Conservation (phyloP, 805 yeast genomes). For the Candida germanica region DNA sequence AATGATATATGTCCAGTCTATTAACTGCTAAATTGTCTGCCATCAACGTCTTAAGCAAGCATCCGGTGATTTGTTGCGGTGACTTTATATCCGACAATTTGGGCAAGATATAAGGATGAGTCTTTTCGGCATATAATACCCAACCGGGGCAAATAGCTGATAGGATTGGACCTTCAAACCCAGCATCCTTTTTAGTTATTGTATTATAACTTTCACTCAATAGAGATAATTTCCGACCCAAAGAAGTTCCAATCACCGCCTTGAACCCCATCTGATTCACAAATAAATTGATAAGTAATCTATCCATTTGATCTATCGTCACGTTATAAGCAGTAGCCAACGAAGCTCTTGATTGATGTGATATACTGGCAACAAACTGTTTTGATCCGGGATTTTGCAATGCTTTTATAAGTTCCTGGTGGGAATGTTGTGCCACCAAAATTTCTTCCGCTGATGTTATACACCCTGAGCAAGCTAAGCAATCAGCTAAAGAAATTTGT, state of each 20-base stretch:
- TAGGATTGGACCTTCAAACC: slow-evolving; percentile 47
- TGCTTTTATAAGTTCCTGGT: slow-evolving; percentile 67
- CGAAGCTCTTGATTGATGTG: slow-evolving; percentile 85
- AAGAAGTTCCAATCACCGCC: slow-evolving; percentile 78
- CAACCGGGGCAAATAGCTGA: slow-evolving; percentile 92
- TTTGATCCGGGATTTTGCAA: slow-evolving; percentile 31
- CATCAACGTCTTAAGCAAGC: slow-evolving; percentile 56
- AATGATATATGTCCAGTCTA: slow-evolving; percentile 59
- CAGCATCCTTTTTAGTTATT: slow-evolving; percentile 40
- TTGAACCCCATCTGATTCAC: slow-evolving; percentile 60
- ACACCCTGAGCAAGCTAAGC: slow-evolving; percentile 96
- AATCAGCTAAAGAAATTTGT: slow-evolving; percentile 85
- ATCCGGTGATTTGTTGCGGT: slow-evolving; percentile 92
- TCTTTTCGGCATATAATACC: slow-evolving; percentile 93
- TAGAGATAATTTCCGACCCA: slow-evolving; percentile 71
- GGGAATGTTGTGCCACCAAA: slow-evolving; percentile 85
- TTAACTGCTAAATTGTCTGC: slow-evolving; percentile 26
- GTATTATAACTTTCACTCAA: slow-evolving; percentile 36
- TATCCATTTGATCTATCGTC: slow-evolving; percentile 56
- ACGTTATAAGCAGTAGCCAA: slow-evolving; percentile 65
- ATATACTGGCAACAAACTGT: slow-evolving; percentile 68
- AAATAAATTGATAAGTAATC: slow-evolving; percentile 56
- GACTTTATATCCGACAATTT: slow-evolving; percentile 72
- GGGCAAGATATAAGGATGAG: slow-evolving; percentile 82
- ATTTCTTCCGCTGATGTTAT: slow-evolving; percentile 97